Base-by-base conservation (phyloP, 2,329 filamentous ascomycete species). In the Magnaporthiopsis poae region DNA sequence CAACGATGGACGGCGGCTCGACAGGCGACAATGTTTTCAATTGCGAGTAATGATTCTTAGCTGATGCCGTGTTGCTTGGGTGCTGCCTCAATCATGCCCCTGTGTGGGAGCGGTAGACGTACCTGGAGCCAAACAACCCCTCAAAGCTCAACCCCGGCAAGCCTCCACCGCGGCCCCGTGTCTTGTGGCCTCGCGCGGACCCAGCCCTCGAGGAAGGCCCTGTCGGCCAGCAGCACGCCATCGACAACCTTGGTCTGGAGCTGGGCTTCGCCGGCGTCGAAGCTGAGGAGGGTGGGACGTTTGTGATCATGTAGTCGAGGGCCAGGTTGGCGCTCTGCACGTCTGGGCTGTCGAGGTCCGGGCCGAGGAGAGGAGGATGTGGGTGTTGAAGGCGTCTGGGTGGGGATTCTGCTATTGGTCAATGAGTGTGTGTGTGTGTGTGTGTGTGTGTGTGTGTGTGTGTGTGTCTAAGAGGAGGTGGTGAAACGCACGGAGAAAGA, bases 271-370 rank as follows among this genome's bases (percentile, higher is more conserved):
- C 82, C 81, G 25, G 79, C 80, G 67, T 85, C 83, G 71, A 87
- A 87, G 71, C 80, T 81, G 63, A 88, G 75, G 67, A 88, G 74
- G 11, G 84, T 87, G 31, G 85, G 68, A 87, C 78, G 21, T 79
- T 80, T 33, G 79, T 84, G 71, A 88, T 84, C 82, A 85, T 84
- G 73, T 86, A 87, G 8, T 78, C 80, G 72, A 81, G 77, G 8
- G 82, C 82, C 25, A 86, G 72, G 0, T 75, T 77, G 9, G 74
- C 76, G 25, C 69, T 67, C 82, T 85, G 84, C 68, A 86, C 78
- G 72, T 87, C 86, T 1, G 83, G 82, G 5, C 81, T 79, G 71
- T 88, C 86, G 68, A 81, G 2, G 75, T 80, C 61, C 81, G 78
- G 7, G 83, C 77, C 7, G 83, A 83, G 2, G 82, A 84, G 65